Evolutionary conservation across 2,329 filamentous ascomycete genomes (phyloP).

Genomic region (Monilinia laxa): DNA sequence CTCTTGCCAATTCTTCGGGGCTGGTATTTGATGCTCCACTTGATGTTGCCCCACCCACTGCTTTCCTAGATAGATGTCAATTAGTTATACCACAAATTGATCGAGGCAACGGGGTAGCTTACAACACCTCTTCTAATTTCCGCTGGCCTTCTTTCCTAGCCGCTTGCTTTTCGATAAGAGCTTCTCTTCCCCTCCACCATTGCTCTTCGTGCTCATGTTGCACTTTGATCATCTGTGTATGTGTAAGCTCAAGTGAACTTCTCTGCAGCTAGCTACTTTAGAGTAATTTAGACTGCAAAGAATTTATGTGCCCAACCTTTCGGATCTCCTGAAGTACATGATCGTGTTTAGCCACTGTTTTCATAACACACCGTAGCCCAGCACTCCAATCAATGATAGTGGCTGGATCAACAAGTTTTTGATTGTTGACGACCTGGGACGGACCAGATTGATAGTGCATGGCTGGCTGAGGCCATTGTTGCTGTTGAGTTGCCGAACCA

Average conservation of each 20-base stretch:
- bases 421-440: constrained; percentile 3
- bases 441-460: background rate
- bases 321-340: constrained; percentile 47
- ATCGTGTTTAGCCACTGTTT: constrained; percentile 48
- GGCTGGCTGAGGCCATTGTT: constrained; percentile 18
- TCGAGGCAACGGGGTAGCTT: constrained; percentile 34
- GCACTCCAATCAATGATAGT: constrained; percentile 52
- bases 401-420: constrained; percentile 44
- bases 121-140: constrained; percentile 56
- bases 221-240: constrained; percentile 55
- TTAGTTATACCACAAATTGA: background rate
- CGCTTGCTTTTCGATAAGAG: constrained; percentile 52
- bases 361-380: constrained; percentile 52
- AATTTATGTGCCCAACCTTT: constrained; percentile 29
- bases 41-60: constrained; percentile 46
- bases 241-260: constrained; percentile 17
- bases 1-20: constrained; percentile 49
- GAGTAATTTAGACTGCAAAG: background rate
- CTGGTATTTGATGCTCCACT: constrained; percentile 34
- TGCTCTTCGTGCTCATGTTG: constrained; percentile 62
- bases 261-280: background rate
- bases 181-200: constrained; percentile 57
- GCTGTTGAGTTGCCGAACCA: constrained; percentile 37
- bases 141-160: constrained; percentile 52
- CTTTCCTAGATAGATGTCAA: constrained; percentile 41